Evolutionary conservation across 345 rosid genomes (phyloP), one percentile per base, ranked within the genome.

Genomic region (Turnera subulata): DNA sequence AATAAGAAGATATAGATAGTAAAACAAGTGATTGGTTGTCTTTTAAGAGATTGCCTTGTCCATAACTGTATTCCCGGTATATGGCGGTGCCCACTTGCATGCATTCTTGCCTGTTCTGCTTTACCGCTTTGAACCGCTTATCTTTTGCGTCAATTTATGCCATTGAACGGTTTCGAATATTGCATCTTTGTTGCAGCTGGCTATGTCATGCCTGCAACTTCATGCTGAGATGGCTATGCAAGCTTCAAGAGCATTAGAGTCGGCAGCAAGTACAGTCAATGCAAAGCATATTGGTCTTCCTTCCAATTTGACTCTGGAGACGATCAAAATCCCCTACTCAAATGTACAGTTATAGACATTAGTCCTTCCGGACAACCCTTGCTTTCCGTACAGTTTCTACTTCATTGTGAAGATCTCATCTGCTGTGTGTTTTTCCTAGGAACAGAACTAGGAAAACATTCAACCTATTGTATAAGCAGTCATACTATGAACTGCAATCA

Each of bases 201-300:
- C 96, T 47, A 75, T 92, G 83, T 54, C 89, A 29, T 89, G 98
- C 71, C 95, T 92, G 66, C 95, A 79, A 60, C 80, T 84, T 52
- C 96, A 92, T 38, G 78, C 95, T 1, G 91, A 89, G 79, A 82
- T 92, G 92, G 98, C 93, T 53, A 88, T 86, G 37, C 89, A 82
- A 82, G 86, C 93, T 71, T 89, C 96, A 22, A 84, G 98, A 65
- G 87, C 89, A 13, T 49, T 92, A 33, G 95, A 89, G 72, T 61
- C 81, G 1, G 61, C 61, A n/a, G 79, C 67, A 63, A 75, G 46
- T 50, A 56, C 81, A 32, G 35, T 70, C 32, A 66, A 66, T 57
- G 38, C 73, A 14, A 82, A 71, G 77, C 61, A 46, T n/a, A 51
- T 75, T 4, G 62, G 65, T 46, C 60, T 75, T 11, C 72, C 78